Evolutionary conservation across 164 flowering plant species (phyloP).

Genomic region (Pachysandra terminalis): DNA sequence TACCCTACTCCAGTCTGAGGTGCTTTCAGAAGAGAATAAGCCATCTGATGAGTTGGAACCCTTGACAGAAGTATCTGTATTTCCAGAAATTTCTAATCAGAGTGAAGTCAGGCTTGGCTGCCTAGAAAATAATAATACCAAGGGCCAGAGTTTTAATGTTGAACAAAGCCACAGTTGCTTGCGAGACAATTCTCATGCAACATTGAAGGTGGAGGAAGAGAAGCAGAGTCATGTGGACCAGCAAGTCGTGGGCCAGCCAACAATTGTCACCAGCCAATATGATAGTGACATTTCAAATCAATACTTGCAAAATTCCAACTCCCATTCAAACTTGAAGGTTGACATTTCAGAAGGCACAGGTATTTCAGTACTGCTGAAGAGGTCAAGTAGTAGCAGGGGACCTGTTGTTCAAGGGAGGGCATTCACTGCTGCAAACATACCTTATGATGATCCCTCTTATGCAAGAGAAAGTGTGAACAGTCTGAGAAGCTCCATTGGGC

Average conservation of each 20-base stretch:
- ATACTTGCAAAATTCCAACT: slow-evolving; percentile 23
- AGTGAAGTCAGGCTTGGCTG: slow-evolving; percentile 20
- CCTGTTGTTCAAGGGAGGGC: slow-evolving; percentile 67
- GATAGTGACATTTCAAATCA: slow-evolving; percentile 19
- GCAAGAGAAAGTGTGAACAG: slow-evolving; percentile 55
- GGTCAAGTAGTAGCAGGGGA: slow-evolving; percentile 76
- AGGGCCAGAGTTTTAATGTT: slow-evolving; percentile 17
- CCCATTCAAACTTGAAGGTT: slow-evolving; percentile 29
- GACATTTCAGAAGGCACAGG: slow-evolving; percentile 65
- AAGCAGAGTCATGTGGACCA: slow-evolving; percentile 25
- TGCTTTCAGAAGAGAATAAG: slow-evolving; percentile 19
- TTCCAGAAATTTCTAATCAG: slow-evolving; percentile 17
- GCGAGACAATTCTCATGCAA: slow-evolving; percentile 22
- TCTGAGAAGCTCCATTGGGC: slow-evolving; percentile 66
- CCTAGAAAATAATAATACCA: slow-evolving; percentile 20
- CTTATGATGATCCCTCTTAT: slow-evolving; percentile 69
- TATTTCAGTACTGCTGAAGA: slow-evolving; percentile 63
- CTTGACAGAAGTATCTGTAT: slow-evolving; percentile 16
- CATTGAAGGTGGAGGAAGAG: slow-evolving; percentile 32
- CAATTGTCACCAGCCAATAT: slow-evolving; percentile 17
- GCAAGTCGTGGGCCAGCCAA: slow-evolving; percentile 21
- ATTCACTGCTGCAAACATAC: slow-evolving; percentile 46
- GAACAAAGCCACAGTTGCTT: slow-evolving; percentile 21
- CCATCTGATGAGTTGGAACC: slow-evolving; percentile 13
- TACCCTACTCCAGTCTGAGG: slow-evolving; percentile 14